Percentiles rank a stretch among this genome's conserved stretches.
Conservation (phyloP, 1,284 basidiomycete species). For the Ganoderma resinaceum region DNA sequence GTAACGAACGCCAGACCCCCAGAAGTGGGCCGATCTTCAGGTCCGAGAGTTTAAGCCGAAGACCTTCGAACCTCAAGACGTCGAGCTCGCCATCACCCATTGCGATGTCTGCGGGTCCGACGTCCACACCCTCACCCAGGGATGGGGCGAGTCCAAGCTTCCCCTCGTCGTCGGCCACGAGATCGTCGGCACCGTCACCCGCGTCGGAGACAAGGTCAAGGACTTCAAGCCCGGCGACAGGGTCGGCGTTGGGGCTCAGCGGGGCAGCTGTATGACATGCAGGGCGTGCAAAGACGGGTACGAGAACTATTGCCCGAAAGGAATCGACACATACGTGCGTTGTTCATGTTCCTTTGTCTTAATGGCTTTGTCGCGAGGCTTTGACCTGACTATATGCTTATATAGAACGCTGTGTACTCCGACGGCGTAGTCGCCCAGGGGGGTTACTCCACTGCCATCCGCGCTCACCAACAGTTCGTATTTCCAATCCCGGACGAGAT, state of each 20-base stretch:
- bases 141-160: constrained; percentile 53
- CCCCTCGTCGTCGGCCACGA: constrained; percentile 63
- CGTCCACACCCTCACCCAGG: constrained; percentile 57
- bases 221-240: constrained; percentile 68
- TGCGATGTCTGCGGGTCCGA: constrained; percentile 57
- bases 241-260: constrained; percentile 70
- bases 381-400: background rate
- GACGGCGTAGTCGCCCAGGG: constrained; percentile 62
- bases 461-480: constrained; percentile 72
- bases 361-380: background rate
- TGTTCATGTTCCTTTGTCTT: no score
- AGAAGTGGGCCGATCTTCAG: constrained; percentile 50
- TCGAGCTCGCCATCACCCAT: constrained; percentile 48
- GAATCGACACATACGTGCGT: constrained; percentile 34
- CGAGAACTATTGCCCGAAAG: constrained; percentile 58
- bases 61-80: constrained; percentile 41
- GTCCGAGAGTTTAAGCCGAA: constrained; percentile 47
- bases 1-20: constrained; percentile 17
- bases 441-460: constrained; percentile 72
- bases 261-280: constrained; percentile 60
- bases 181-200: constrained; percentile 64
- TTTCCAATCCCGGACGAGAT: constrained; percentile 73
- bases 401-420: constrained; percentile 40
- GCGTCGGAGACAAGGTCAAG: constrained; percentile 60
- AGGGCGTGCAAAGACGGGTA: constrained; percentile 59